phyloP scores from a whole-genome alignment of 2,329 filamentous ascomycete genomes.

The Nothophaeocryptopus gaeumannii region DNA sequence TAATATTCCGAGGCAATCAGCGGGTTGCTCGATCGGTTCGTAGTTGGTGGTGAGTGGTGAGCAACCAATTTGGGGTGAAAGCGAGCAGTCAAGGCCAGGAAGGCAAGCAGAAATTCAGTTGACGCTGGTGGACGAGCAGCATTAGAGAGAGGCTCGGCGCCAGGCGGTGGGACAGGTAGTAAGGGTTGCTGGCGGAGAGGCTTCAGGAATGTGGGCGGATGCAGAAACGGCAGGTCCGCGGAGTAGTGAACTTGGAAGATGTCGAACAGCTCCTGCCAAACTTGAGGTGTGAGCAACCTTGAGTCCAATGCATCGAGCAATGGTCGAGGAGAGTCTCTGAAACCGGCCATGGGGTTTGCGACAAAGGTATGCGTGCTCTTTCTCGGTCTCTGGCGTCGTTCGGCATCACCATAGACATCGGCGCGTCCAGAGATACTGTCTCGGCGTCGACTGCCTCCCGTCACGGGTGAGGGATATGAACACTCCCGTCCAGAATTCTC shows the following conservation, averaged over 20 bases:
- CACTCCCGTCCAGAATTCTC: constrained; percentile 70
- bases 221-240: constrained; percentile 69
- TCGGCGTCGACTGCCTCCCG: constrained; percentile 34
- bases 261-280: constrained; percentile 68
- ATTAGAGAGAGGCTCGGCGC: constrained; percentile 1
- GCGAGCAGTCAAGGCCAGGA: constrained; percentile 66
- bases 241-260: constrained; percentile 70
- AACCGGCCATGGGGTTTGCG: constrained; percentile 39
- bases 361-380: constrained; percentile 39
- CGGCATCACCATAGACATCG: constrained; percentile 26
- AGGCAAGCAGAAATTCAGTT: constrained; percentile 59
- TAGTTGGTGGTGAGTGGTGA: constrained; percentile 52
- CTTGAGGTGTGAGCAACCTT: constrained; percentile 58
- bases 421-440: constrained; percentile 23
- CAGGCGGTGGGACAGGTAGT: constrained; percentile 5
- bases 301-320: constrained; percentile 61
- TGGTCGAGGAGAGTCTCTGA: constrained; percentile 42
- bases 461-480: constrained; percentile 60
- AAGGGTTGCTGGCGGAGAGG: constrained; percentile 40
- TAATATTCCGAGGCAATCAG: constrained; percentile 63
- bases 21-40: constrained; percentile 49
- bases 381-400: constrained; percentile 36
- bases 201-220: constrained; percentile 60
- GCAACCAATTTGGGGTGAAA: constrained; percentile 62
- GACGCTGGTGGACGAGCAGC: constrained; percentile 52